Conservation (phyloP, 495 filamentous ascomycete genomes). For the Acidomyces sp. region DNA sequence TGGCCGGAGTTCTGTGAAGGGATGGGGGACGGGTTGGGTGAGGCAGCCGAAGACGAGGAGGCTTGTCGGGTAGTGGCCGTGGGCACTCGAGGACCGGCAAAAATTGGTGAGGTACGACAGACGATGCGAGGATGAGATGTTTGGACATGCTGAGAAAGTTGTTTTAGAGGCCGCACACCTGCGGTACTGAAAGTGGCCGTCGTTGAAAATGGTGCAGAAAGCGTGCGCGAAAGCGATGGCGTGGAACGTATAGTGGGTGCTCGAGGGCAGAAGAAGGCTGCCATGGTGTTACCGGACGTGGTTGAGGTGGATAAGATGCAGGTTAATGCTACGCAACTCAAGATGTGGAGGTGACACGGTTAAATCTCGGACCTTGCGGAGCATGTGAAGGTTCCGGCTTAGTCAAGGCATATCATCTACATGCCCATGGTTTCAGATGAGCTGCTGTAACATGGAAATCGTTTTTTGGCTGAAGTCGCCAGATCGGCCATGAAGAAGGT, state of each 20-base stretch:
- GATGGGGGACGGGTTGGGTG: constrained; percentile 13
- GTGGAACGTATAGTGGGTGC: background rate
- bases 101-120: background rate
- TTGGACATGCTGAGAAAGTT: background rate
- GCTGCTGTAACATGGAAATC: too few species aligned
- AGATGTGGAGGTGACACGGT: too few species aligned
- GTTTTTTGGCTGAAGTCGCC: too few species aligned
- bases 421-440: too few species aligned
- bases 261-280: constrained; percentile 5
- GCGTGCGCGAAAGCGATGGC: background rate
- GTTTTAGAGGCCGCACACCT: background rate
- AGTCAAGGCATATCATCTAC: too few species aligned
- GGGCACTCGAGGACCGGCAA: constrained; percentile 13
- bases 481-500: too few species aligned
- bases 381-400: too few species aligned
- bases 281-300: too few species aligned
- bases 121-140: background rate
- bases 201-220: background rate
- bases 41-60: constrained; percentile 30
- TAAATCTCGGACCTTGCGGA: too few species aligned
- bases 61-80: constrained; percentile 25
- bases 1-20: background rate
- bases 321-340: too few species aligned
- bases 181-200: constrained; percentile 1
- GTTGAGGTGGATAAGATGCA: too few species aligned